Evolutionary conservation across 176 grass and related monocot genomes (phyloP).

Genomic region (Carex pumila): DNA sequence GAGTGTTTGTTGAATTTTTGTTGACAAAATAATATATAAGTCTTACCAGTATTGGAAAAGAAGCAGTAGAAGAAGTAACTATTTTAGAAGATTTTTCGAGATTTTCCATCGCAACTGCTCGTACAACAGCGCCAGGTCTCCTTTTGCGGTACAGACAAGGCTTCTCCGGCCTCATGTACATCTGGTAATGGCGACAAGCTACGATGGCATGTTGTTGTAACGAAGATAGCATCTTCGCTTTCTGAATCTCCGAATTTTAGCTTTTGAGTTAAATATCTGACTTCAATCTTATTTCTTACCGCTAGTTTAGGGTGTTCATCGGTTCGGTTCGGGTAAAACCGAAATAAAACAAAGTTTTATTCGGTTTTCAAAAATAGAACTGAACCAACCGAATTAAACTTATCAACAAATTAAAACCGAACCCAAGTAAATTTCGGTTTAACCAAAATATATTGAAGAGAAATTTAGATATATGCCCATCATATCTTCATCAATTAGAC

Average conservation of each 20-base stretch:
- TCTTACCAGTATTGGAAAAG: conserved; percentile 20
- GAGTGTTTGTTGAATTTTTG: not conserved
- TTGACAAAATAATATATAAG: not conserved
- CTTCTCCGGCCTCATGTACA: not conserved
- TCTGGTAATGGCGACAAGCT: not conserved
- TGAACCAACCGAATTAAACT: no score
- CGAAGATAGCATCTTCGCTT: not conserved
- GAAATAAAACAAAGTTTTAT: no score
- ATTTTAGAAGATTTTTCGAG: not conserved
- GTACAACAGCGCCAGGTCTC: not conserved
- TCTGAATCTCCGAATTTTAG: not conserved
- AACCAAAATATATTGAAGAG: no score
- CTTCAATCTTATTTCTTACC: not conserved
- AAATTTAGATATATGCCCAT: no score
- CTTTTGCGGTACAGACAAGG: conserved; percentile 6
- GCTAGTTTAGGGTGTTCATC: no score
- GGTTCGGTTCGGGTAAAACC: no score
- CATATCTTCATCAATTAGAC: no score
- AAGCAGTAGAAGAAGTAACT: not conserved
- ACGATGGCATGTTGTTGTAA: conserved; percentile 7
- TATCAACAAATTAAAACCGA: no score
- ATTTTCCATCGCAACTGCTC: not conserved
- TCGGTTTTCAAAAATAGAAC: no score
- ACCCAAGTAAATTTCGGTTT: no score
- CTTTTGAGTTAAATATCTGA: not conserved